Evolutionary conservation across 1,284 basidiomycete genomes (phyloP).

Genomic region (Sporisorium iseilematis-ciliati): DNA sequence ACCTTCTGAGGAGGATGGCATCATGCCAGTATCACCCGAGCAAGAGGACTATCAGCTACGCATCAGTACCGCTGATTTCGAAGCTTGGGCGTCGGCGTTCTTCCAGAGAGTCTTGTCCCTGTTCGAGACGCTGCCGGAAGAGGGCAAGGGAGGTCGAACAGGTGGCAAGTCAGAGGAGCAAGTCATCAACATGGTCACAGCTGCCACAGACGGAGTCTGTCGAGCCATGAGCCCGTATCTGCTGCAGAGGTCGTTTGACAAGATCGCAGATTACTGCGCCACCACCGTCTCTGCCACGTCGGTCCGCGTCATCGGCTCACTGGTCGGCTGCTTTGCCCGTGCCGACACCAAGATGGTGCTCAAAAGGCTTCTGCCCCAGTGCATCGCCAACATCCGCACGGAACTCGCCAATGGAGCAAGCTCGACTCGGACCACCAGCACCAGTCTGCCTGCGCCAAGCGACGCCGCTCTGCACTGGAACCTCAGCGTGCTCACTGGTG

Average conservation of each 20-base stretch:
- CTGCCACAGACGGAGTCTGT: constrained; percentile 86
- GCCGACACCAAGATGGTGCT: constrained; percentile 83
- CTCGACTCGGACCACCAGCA: constrained; percentile 88
- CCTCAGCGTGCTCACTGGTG: constrained; percentile 66
- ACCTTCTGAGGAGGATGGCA: constrained; percentile 18
- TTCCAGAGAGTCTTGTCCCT: constrained; percentile 86
- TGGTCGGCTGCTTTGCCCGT: constrained; percentile 86
- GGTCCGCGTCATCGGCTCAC: constrained; percentile 88
- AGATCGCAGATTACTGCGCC: constrained; percentile 84
- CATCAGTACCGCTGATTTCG: constrained; percentile 79
- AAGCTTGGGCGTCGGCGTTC: constrained; percentile 90
- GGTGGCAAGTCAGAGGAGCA: constrained; percentile 88
- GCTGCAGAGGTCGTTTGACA: constrained; percentile 85
- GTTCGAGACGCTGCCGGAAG: constrained; percentile 93
- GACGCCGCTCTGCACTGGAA: constrained; percentile 97
- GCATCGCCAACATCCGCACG: constrained; percentile 82
- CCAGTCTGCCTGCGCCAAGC: constrained; percentile 83
- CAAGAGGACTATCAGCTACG: constrained; percentile 74
- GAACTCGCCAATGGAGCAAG: constrained; percentile 93
- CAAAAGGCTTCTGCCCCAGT: constrained; percentile 83
- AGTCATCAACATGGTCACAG: constrained; percentile 84
- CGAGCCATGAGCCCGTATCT: constrained; percentile 87
- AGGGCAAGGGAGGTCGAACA: constrained; percentile 78
- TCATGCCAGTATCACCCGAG: constrained; percentile 14
- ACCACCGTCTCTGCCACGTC: constrained; percentile 82